phyloP scores from a whole-genome alignment of 352 stramenopile species.

The Phytophthora melonis region DNA sequence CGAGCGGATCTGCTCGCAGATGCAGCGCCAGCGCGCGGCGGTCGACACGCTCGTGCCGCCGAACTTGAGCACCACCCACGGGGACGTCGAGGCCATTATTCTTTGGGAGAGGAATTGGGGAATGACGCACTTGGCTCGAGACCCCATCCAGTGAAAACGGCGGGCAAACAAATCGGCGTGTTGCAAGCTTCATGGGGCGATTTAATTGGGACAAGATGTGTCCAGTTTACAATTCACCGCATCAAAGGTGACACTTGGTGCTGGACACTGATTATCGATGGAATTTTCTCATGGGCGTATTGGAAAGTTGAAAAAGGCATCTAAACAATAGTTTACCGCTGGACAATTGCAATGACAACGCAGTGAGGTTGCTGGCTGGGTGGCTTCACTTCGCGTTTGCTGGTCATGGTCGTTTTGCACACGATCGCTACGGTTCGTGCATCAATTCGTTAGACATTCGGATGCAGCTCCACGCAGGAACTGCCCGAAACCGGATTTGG shows the following conservation, averaged over 20 bases:
- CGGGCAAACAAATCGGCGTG: constrained; percentile 33
- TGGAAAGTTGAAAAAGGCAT: constrained; percentile 12
- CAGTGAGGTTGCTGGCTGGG: too few species aligned
- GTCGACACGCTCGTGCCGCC: constrained; percentile 91
- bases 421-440: background rate
- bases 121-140: constrained; percentile 28
- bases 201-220: constrained; percentile 5
- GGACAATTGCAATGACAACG: too few species aligned
- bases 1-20: constrained; percentile 74
- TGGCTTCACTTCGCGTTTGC: background rate
- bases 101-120: constrained; percentile 9
- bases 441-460: background rate
- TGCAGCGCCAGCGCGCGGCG: constrained; percentile 76
- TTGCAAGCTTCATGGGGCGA: constrained; percentile 14
- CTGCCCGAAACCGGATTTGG: background rate
- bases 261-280: constrained; percentile 16
- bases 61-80: constrained; percentile 92
- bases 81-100: constrained; percentile 21
- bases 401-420: too few species aligned
- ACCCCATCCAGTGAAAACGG: constrained; percentile 32
- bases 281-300: constrained; percentile 30
- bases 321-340: constrained; percentile 32
- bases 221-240: background rate
- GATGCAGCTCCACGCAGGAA: background rate
- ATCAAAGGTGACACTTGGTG: constrained; percentile 3